These are phyloP conservation scores for Ustilago lituana DNA, from an alignment of 1,284 basidiomycete species.

Conservation along the genomic window DNA sequence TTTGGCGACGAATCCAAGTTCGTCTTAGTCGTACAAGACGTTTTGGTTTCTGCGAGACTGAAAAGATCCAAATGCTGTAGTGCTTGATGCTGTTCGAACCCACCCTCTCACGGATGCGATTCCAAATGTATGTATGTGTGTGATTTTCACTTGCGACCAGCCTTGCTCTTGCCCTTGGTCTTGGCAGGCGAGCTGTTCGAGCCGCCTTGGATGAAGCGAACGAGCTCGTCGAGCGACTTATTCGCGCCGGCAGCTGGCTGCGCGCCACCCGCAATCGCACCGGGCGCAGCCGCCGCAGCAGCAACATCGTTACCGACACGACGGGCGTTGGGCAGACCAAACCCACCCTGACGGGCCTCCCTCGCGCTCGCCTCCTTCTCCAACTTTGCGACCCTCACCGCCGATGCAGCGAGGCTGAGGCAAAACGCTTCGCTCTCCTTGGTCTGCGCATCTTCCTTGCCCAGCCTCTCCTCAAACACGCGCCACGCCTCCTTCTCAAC, in stretches of 20 bases:
- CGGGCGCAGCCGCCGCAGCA: no score
- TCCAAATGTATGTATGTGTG: not conserved
- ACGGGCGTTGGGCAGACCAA: constrained; percentile 17
- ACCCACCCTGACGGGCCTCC: constrained; percentile 28
- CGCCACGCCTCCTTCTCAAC: constrained; percentile 63
- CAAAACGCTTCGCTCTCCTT: constrained; percentile 64
- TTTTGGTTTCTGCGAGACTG: constrained; percentile 3
- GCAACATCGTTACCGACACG: constrained; percentile 13
- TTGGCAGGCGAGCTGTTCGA: constrained; percentile 28
- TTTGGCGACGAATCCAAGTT: constrained; percentile 1
- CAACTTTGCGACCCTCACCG: constrained; percentile 62
- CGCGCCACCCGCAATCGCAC: constrained; percentile 4
- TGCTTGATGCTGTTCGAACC: no score
- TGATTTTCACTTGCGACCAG: constrained; percentile 25
- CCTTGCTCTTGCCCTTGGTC: constrained; percentile 40
- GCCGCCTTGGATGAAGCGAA: constrained; percentile 61
- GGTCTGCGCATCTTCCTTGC: constrained; percentile 65
- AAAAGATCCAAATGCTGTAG: not conserved
- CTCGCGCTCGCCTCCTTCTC: constrained; percentile 53
- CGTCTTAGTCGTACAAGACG: constrained; percentile 1
- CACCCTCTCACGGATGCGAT: not conserved
- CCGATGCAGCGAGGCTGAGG: constrained; percentile 56
- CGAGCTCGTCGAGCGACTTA: constrained; percentile 61
- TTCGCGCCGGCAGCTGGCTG: constrained; percentile 3
- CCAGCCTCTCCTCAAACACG: constrained; percentile 61